phyloP scores from a whole-genome alignment of 306 rosid genomes.

The Vicia villosa region DNA sequence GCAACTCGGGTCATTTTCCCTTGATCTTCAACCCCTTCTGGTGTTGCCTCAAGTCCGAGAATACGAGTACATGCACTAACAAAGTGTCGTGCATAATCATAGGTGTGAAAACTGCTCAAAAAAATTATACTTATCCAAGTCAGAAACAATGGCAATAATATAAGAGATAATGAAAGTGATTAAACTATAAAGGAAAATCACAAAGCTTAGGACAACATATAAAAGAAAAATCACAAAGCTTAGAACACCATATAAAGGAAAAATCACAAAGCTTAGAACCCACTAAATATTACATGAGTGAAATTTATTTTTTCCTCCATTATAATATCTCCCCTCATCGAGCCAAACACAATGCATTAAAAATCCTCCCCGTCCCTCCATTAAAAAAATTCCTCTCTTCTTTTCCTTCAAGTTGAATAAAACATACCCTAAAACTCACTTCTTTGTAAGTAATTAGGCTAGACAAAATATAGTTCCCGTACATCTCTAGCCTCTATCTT shows the following conservation, averaged over 20 bases:
- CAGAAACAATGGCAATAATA: constrained; percentile 34
- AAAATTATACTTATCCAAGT: constrained; percentile 16
- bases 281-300: too few species aligned
- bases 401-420: too few species aligned
- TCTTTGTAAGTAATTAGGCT: too few species aligned
- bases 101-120: constrained; percentile 78
- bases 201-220: constrained; percentile 5
- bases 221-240: constrained; percentile 17
- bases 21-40: constrained; percentile 97
- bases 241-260: constrained; percentile 1
- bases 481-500: too few species aligned
- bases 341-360: too few species aligned
- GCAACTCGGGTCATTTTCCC: constrained; percentile 96
- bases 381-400: too few species aligned
- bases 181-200: background rate
- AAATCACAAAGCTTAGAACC: constrained; percentile 15
- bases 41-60: constrained; percentile 95
- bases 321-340: too few species aligned
- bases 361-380: too few species aligned
- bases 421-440: too few species aligned
- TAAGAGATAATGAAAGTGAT: background rate
- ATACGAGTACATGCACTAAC: constrained; percentile 98
- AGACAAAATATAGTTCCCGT: too few species aligned
- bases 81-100: constrained; percentile 96
- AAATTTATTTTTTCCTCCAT: too few species aligned